Evolutionary conservation across 345 rosid genomes (phyloP).

Genomic region (Sonneratia caseolaris): DNA sequence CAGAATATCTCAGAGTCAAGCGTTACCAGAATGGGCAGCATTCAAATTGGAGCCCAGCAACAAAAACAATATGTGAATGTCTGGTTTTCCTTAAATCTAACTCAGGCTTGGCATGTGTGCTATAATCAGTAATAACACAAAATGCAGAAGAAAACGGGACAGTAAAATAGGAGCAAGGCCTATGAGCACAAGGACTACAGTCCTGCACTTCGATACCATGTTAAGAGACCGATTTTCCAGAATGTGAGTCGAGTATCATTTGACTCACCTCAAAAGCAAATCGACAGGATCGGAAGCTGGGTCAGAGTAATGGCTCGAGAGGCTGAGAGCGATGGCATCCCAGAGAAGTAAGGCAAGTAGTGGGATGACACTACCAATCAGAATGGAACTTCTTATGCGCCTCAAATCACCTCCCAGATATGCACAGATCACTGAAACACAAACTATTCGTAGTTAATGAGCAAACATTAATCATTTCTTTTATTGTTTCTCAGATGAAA

Average conservation of each 20-base stretch:
- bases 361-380: slow-evolving; percentile 51
- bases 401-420: slow-evolving; percentile 47
- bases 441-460: not conserved
- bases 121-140: too few species aligned
- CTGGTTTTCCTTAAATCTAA: not conserved
- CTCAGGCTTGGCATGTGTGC: too few species aligned
- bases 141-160: too few species aligned
- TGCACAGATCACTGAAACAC: slow-evolving; percentile 50
- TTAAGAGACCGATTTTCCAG: too few species aligned
- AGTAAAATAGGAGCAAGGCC: too few species aligned
- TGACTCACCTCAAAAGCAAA: slow-evolving; percentile 31
- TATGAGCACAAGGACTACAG: not conserved
- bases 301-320: slow-evolving; percentile 10
- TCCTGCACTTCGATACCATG: not conserved
- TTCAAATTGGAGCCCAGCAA: not conserved
- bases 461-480: not conserved
- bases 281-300: slow-evolving; percentile 43
- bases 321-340: slow-evolving; percentile 16
- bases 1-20: not conserved
- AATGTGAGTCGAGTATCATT: not conserved
- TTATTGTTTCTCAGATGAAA: not conserved
- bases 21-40: not conserved
- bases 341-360: slow-evolving; percentile 46
- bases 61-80: not conserved
- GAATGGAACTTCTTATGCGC: slow-evolving; percentile 36